Base-by-base conservation (phyloP, 176 grass and related monocot species). In the Eremochloa ophiuroides region DNA sequence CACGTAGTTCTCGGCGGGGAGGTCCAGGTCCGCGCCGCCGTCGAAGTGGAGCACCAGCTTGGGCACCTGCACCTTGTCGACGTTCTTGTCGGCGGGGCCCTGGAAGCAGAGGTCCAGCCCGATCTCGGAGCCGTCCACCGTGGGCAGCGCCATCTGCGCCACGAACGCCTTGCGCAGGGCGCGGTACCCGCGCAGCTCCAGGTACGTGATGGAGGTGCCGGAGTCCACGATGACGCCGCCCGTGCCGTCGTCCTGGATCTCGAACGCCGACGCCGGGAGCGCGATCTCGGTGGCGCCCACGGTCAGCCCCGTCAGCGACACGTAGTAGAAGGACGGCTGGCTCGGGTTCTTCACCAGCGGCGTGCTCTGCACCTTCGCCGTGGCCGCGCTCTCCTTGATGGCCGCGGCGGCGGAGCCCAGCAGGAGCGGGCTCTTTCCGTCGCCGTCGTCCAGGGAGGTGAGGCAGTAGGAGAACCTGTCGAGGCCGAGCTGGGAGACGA, bases 391-490 rank as follows among this genome's bases (percentile, higher is more conserved):
- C 51, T 27, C 71, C 0, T 78, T 60, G 66, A 92, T 79, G 62
- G 22, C n/a, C n/a, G n/a, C 82, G 0, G 81, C 34, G 0, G 84
- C 47, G 22, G 82, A 79, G 15, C 91, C 91, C 0, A 97, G 78
- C 5, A 90, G 71, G 28, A 94, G 87, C 9, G 79, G 91, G 89
- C 91, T 92, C 28, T 40, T 88, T 28, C 62, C 74, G 50, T 29
- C 73, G 37, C 85, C 62, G 72, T 77, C 90, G 34, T 89, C 86
- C 9, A 97, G 71, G 20, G 94, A 87, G 82, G 91, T 92, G 85
- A 97, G 89, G 74, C 94, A 97, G 84, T 97, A 94, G 58, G 94
- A 97, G 91, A 97, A 97, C 83, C 82, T 90, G 2, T 66, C 56
- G 16, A 87, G 66, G 8, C 77, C 83, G 70, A 97, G 77, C 85